A percentile compares a stretch with the other conserved stretches of the same genome.
Conservation (phyloP, 345 rosid genomes). For the Lagerstroemia speciosa region DNA sequence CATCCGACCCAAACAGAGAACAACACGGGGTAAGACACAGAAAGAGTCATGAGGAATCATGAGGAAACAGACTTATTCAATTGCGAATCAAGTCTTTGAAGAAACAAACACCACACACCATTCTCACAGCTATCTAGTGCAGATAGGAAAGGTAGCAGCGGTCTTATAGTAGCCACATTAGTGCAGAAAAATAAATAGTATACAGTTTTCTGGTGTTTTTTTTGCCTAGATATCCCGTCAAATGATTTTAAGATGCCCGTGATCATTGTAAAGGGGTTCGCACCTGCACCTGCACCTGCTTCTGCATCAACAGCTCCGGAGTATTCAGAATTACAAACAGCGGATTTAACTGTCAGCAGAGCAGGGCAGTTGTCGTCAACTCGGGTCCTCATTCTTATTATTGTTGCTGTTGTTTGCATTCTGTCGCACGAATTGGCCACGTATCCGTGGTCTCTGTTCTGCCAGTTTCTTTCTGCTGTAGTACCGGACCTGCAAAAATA, state of each 20-base stretch:
- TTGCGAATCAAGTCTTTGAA: background rate
- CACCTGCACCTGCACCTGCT: no score
- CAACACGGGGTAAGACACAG: no score
- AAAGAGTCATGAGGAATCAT: background rate
- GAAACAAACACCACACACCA: background rate
- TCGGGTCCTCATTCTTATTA: slow-evolving; percentile 2
- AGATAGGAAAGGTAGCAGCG: background rate
- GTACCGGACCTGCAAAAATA: slow-evolving; percentile 39
- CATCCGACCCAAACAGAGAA: no score
- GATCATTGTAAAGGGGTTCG: background rate
- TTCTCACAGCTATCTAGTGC: background rate
- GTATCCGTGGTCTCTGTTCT: slow-evolving; percentile 43
- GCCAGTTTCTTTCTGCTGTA: slow-evolving; percentile 52
- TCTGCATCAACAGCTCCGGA: background rate
- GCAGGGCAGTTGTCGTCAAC: background rate
- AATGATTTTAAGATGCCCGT: background rate
- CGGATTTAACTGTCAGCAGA: background rate
- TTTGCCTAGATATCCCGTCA: background rate
- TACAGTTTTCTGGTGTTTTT: background rate
- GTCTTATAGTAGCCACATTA: background rate
- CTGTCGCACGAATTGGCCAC: slow-evolving; percentile 48
- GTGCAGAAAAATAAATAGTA: background rate
- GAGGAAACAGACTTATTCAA: background rate
- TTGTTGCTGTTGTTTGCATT: slow-evolving; percentile 13
- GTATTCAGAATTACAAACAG: background rate